Base-by-base conservation (phyloP, 1,284 basidiomycete species). In the Abortiporus biennis region DNA sequence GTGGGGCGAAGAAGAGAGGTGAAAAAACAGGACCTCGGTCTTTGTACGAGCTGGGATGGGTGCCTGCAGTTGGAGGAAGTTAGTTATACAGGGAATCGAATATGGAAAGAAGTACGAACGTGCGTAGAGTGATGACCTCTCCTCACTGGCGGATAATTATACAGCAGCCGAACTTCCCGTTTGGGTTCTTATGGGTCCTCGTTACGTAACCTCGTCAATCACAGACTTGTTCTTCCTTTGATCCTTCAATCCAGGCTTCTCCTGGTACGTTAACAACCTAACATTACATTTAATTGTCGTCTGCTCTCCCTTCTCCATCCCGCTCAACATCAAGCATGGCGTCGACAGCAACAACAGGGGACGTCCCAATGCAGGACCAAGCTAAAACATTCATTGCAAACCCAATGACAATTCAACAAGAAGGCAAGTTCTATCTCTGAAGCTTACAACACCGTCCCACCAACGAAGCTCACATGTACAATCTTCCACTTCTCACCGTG, bases 391-490 rank as follows among this genome's bases (percentile, higher is more conserved):
- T 24, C 8, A 30, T 29, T 6, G 57, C 78, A 6, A 67, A 74
- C 6, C 67, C 74, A 38, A 57, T 81, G 39, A 73, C 76, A 19
- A 46, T 67, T 19, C 82, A 85, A 49, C 80, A 86, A 66, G 83
- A 86, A 76, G 83, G 83, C 77, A 48, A 25, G 46, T 39, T 34
- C 24, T 19, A 24, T 27, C 11, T 27, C 37, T 5, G 15, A 3
- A 24, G 6, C 37, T 3, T 12, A 6, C 24, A 22, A 16, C 27
- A 32, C 9, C 29, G 12, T 20, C 32, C 25, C 9, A 30, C n/a
- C 13, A 9, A 13, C 29, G 32, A 36, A 13, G 20, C 38, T 30
- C 25, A 40, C 24, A 15, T 19, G 15, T 15, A 24, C 6, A 23
- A n/a, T 15, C 6, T 11, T 15, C 3, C 21, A 16, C 20, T 12